Base-by-base conservation (phyloP, 2,329 filamentous ascomycete genomes). In the Parastagonospora nodorum region DNA sequence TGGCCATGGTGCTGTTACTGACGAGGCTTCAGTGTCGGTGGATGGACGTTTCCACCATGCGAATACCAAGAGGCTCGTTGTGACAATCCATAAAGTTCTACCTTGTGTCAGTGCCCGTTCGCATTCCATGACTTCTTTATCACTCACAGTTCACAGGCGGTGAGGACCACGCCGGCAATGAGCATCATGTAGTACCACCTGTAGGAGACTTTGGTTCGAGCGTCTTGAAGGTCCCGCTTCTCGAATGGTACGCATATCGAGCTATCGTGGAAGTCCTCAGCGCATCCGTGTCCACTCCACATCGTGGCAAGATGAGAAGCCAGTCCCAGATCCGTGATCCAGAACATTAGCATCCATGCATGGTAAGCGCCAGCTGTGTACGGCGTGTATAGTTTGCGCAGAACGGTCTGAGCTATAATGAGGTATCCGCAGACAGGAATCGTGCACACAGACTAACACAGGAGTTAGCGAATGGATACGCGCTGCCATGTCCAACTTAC, bases 331-430 rank as follows among this genome's bases (percentile, higher is more conserved):
- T 64, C 59, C 14, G 69, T 57, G 31, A 82, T 69, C 82, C 82
- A 85, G 66, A 84, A 80, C 48, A 85, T 51, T 45, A 80, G 63
- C 28, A 81, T 48, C 39, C 38, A 48, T 9, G 10, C 27, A 14
- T 42, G 39, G 32, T 75, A 48, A 12, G 40, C 40, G 8, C 15
- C 14, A 10, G 31, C 39, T 6, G 42, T 10, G 11, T 42, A 48
- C 9, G 31, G 32, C 9, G 31, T 37, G n/a, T 42, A 48, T 8
- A 48, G 7, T n/a, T 27, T 38, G 12, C n/a, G n/a, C 1, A 37
- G 19, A 11, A 12, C 24, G 2, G 14, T 28, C 8, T 15, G 31
- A 15, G 45, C 14, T 9, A 78, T 67, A 9, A 82, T 63, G 43
- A 77, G 69, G 69, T 83, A 85, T 52, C 78, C 68, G 41, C 44